phyloP scores from a whole-genome alignment of 2,329 filamentous ascomycete species.

The Aspergillus calidoustus region DNA sequence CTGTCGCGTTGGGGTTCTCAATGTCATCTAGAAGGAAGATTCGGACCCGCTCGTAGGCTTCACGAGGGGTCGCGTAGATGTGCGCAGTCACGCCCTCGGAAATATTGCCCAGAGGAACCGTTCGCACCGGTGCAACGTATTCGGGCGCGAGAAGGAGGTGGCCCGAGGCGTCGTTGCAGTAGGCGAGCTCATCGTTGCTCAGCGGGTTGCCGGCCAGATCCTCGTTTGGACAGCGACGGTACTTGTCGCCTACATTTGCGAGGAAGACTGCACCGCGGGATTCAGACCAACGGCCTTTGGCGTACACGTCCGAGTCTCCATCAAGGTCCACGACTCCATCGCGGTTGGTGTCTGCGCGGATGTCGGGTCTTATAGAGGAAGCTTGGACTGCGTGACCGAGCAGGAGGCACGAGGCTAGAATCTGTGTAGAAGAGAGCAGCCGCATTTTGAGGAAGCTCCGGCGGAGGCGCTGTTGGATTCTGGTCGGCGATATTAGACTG shows the following conservation, averaged over 20 bases:
- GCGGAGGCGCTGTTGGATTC: no score
- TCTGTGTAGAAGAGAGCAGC: background rate
- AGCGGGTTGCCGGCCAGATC: constrained; percentile 17
- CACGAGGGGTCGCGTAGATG: constrained; percentile 1
- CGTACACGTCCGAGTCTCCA: constrained; percentile 23
- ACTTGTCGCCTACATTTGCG: constrained; percentile 43
- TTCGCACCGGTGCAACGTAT: constrained; percentile 40
- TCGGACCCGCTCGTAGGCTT: constrained; percentile 30
- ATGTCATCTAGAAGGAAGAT: constrained; percentile 30
- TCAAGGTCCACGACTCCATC: constrained; percentile 39
- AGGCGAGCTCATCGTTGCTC: constrained; percentile 33
- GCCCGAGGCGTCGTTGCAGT: constrained; percentile 45
- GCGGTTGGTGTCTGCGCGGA: constrained; percentile 45
- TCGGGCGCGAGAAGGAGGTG: constrained; percentile 37
- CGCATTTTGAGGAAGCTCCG: background rate
- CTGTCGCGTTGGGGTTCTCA: background rate
- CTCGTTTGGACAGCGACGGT: constrained; percentile 33
- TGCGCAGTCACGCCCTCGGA: constrained; percentile 4
- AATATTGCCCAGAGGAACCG: constrained; percentile 31
- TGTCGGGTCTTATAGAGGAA: constrained; percentile 19
- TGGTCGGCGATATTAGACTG: no score
- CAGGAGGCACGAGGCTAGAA: constrained; percentile 1
- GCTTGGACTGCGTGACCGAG: background rate
- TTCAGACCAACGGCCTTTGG: constrained; percentile 32
- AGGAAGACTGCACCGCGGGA: constrained; percentile 41